Evolutionary conservation across 2,329 filamentous ascomycete genomes (phyloP), one percentile per base, ranked within the genome.

Genomic region (Microdochium nivale): DNA sequence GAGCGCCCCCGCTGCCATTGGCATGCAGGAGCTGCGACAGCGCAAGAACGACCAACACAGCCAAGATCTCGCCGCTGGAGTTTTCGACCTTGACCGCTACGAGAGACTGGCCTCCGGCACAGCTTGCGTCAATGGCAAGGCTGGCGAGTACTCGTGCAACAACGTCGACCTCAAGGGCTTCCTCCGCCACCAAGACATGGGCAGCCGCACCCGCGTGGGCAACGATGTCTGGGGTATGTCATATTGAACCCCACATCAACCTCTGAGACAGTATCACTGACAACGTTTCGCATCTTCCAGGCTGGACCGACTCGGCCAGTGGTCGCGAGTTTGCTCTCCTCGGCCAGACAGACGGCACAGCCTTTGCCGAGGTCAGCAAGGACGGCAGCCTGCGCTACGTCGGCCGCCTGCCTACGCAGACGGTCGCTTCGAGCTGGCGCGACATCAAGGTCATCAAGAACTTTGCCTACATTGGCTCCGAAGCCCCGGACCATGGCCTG

Each of bases 401-500:
- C 3, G 76, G 75, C 21, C 69, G 73, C 10, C 65, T 76, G 3
- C 70, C 71, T 0, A 70, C 71, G 30, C 67, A 74, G 50, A 69
- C 67, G 2, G 57, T 58, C 1, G 46, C 51, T 9, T 53, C 51
- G 24, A 54, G 54, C 13, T 72, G 70, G 70, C 62, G 70, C n/a
- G 70, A 72, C 55, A 71, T 72, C 59, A 66, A 67, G 48, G 68
- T 70, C 19, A 67, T 67, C 27, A 62, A 59, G 27, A 56, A 67
- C 58, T 59, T 61, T 49, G 62, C 59, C 53, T 65, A 71, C 53
- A 70, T 73, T 30, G 70, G 70, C 8, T 65, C 66, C 43, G 70
- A 73, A 56, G 73, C 77, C 0, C 54, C 57, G 7, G 62, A 67
- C 51, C 81, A 84, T 60, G 77, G 78, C 48, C 71, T 85, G 24